Percentiles rank a stretch among this genome's conserved stretches.
Evolutionary conservation across 2,329 filamentous ascomycete genomes (phyloP).

Genomic region (Didymella pinodella): DNA sequence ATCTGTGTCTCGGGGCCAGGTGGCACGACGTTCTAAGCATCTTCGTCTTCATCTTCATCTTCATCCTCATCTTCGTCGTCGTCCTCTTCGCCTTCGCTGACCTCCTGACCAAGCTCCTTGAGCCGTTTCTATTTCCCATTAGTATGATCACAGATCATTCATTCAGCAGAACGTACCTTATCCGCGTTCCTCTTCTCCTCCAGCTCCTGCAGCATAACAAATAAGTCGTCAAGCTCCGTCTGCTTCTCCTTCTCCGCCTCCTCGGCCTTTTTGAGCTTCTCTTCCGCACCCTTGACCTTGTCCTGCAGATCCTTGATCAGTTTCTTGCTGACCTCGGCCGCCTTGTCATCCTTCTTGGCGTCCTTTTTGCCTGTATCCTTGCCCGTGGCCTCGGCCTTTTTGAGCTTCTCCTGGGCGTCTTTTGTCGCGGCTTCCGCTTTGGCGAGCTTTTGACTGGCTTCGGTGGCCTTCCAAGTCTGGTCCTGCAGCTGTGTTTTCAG

Average conservation of each 20-base stretch:
- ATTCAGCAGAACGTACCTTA: conserved; percentile 37
- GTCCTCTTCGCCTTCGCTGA: conserved; percentile 53
- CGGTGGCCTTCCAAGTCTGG: conserved; percentile 53
- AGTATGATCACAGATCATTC: conserved; percentile 1
- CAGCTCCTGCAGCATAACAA: conserved; percentile 58
- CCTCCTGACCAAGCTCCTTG: conserved; percentile 55
- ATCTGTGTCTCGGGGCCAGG: not conserved
- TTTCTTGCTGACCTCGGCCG: conserved; percentile 49
- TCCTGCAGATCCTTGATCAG: conserved; percentile 56
- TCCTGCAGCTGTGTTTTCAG: conserved; percentile 55
- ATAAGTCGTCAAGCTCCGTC: conserved; percentile 58
- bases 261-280: conserved; percentile 50
- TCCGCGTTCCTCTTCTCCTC: conserved; percentile 55
- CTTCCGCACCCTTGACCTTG: not conserved
- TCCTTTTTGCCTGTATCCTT: conserved; percentile 19
- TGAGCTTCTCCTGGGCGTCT: conserved; percentile 55
- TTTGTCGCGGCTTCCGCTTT: conserved; percentile 13
- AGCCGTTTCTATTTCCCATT: conserved; percentile 54
- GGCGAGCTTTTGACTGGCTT: conserved; percentile 54
- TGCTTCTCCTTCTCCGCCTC: conserved; percentile 53
- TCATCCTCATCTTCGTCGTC: conserved; percentile 43
- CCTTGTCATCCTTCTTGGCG: conserved; percentile 51
- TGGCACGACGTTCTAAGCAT: not conserved
- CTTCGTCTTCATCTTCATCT: conserved; percentile 33
- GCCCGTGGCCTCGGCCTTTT: conserved; percentile 12